Conservation (phyloP, 768 basidiomycete species). For the Hemileccinum impolitum region DNA sequence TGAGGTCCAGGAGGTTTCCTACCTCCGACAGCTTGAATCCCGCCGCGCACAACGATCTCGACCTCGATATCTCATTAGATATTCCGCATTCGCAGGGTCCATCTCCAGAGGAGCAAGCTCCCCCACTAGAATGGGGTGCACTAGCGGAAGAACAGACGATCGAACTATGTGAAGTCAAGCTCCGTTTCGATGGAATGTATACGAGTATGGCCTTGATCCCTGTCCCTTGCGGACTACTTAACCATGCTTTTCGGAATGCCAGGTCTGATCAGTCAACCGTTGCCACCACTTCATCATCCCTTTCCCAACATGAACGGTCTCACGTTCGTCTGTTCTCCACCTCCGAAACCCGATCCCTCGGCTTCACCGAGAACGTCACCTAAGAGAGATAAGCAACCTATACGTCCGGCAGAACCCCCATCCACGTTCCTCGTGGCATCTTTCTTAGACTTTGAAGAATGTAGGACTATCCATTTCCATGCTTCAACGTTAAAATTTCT, state of each 20-base stretch:
- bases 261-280: conserved; percentile 44
- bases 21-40: conserved; percentile 27
- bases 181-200: conserved; percentile 43
- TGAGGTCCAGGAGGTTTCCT: conserved; percentile 53
- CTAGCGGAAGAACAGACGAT: conserved; percentile 60
- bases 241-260: not conserved
- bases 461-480: conserved; percentile 36
- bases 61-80: conserved; percentile 35
- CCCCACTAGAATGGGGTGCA: conserved; percentile 43
- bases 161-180: conserved; percentile 56
- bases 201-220: conserved; percentile 38
- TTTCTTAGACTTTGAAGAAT: conserved; percentile 59
- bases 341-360: conserved; percentile 24
- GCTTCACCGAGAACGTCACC: conserved; percentile 26
- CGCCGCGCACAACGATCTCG: conserved; percentile 37
- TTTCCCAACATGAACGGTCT: conserved; percentile 40
- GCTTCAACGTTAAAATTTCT: conserved; percentile 25
- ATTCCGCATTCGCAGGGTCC: conserved; percentile 12
- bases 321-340: conserved; percentile 43
- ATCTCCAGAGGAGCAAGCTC: conserved; percentile 22
- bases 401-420: conserved; percentile 26
- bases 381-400: conserved; percentile 24
- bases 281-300: conserved; percentile 43
- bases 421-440: conserved; percentile 48
- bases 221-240: conserved; percentile 3